Evolutionary conservation across 371 early-diverging fungal species (phyloP), one percentile per base, ranked within the genome.

Genomic region (Mortierella sp.): DNA sequence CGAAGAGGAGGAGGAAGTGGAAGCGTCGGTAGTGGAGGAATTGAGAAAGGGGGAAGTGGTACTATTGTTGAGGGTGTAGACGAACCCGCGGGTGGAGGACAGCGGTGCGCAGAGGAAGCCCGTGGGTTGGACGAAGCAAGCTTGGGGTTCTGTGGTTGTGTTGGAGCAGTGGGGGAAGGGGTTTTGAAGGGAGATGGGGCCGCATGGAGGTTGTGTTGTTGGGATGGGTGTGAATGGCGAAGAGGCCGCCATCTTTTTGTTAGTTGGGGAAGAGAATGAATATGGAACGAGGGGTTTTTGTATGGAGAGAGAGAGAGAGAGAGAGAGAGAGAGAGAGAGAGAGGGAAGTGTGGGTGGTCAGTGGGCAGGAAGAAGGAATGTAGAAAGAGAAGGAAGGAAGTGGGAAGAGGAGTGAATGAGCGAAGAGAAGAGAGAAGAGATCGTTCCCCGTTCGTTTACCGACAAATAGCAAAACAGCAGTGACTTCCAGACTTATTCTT

Each of bases 71-170:
- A 78, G 78, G 21, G 82, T 70, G n/a, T 79, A 83, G 29, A 83
- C 51, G 46, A 83, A 83, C 3, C 83, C 83, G 7, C 83, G 83
- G 56, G 83, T 83, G 38, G 83, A 79, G 6, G 79, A 14, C 8
- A 83, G 77, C 0, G 83, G 80, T 3, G 83, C 76, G 41, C 83
- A 83, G 27, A 49, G 70, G 70, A 79, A 72, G 3, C 83, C 83
- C 41, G 54, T 71, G 43, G 71, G 41, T 48, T 83, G 83, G 16
- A 83, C 38, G 63, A 83, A 83, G 71, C 83, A 83, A 10, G 77
- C 83, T 48, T 60, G 68, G 0, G 79, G 46, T 16, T 63, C 76
- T 29, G 78, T 32, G 12, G 73, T n/a, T 72, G 54, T 51, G 71
- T 55, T 63, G 16, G 24, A 49, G 70, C 83, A 79, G 29, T 70